Evolutionary conservation across 2,329 filamentous ascomycete genomes (phyloP).

Genomic region (Sporothrix globosa): DNA sequence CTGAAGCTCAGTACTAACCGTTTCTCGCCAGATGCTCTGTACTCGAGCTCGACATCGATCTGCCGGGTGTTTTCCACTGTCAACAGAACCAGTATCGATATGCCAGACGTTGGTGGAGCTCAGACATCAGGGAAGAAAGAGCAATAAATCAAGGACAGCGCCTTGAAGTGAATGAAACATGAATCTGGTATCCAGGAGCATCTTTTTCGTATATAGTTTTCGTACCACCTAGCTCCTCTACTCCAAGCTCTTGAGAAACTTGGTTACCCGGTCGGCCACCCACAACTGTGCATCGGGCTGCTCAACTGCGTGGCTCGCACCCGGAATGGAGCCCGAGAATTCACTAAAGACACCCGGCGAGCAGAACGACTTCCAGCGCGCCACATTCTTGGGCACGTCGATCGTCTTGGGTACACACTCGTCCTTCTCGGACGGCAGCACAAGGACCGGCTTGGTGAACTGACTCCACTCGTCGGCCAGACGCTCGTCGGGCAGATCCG

Average conservation of each 20-base stretch:
- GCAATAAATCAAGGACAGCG: background rate
- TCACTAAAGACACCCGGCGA: constrained; percentile 51
- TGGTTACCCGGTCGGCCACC: constrained; percentile 52
- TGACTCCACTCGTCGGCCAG: constrained; percentile 67
- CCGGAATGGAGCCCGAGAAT: constrained; percentile 58
- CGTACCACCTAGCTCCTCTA: background rate
- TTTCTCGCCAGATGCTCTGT: background rate
- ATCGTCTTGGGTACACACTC: constrained; percentile 63
- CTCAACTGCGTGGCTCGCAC: constrained; percentile 56
- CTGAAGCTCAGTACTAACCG: background rate
- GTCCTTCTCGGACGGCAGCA: constrained; percentile 68
- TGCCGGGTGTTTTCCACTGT: background rate
- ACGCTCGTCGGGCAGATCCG: constrained; percentile 64
- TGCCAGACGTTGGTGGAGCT: background rate
- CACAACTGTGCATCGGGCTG: constrained; percentile 52
- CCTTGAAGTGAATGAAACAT: too few relatives aligned
- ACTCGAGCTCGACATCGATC: background rate
- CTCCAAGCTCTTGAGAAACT: constrained; percentile 49
- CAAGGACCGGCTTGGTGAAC: constrained; percentile 62
- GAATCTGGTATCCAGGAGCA: background rate
- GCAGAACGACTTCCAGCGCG: constrained; percentile 58
- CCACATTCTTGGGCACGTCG: constrained; percentile 61
- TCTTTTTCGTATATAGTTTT: background rate
- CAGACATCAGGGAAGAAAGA: background rate
- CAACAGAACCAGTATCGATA: background rate